These are phyloP conservation scores for Neckera pumila DNA, from an alignment of 225 moss, liverwort and hornwort genomes.

Conservation along the genomic window DNA sequence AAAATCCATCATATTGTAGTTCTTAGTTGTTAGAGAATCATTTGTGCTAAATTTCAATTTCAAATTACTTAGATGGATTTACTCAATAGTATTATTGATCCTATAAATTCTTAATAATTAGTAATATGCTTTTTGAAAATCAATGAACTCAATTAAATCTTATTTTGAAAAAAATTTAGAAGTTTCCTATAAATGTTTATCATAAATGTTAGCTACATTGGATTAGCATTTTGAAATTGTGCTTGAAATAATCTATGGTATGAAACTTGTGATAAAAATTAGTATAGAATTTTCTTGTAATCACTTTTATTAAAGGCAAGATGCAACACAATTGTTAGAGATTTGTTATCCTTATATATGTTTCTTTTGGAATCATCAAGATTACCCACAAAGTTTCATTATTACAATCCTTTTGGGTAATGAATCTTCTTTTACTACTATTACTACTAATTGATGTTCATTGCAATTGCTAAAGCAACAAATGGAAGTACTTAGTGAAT, in stretches of 20 bases:
- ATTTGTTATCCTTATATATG: background rate
- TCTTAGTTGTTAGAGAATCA: background rate
- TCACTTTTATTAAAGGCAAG: background rate
- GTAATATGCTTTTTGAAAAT: background rate
- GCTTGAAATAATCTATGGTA: background rate
- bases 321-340: background rate
- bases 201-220: background rate
- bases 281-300: background rate
- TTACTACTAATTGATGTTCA: background rate
- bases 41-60: background rate
- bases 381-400: background rate
- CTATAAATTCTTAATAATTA: background rate
- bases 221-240: background rate
- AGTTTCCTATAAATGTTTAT: background rate
- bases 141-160: background rate
- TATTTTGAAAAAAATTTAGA: background rate
- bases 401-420: background rate
- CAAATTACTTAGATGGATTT: background rate
- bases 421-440: background rate
- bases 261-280: background rate
- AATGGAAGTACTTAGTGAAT: background rate
- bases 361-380: background rate
- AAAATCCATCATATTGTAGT: too few species aligned
- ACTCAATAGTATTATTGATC: background rate
- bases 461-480: background rate